phyloP scores from a whole-genome alignment of 768 basidiomycete genomes.

The Mycena sanguinolenta region DNA sequence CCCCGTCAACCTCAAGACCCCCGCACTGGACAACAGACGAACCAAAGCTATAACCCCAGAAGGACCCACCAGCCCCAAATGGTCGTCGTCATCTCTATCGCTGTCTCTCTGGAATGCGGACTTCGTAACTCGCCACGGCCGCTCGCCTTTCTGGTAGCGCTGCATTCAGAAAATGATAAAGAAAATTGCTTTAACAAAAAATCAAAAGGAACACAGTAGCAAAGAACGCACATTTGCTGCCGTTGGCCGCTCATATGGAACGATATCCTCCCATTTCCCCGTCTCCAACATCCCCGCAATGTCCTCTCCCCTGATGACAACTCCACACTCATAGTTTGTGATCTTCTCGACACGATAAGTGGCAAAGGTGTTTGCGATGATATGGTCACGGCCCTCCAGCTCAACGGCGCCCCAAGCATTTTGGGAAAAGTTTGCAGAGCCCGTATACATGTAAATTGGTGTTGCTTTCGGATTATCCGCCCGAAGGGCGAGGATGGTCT shows the following conservation, averaged over 20 bases:
- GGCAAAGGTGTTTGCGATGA: background rate
- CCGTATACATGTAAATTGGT: conserved; percentile 15
- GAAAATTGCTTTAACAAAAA: too few species aligned
- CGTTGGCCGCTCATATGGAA: conserved; percentile 17
- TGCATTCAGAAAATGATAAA: conserved; percentile 1
- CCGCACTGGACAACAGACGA: background rate
- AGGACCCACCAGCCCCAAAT: background rate
- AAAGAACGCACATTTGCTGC: conserved; percentile 3
- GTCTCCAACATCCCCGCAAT: conserved; percentile 25
- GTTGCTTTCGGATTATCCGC: background rate
- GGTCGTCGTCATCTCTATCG: background rate
- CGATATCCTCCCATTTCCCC: conserved; percentile 17
- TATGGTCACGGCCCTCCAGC: background rate
- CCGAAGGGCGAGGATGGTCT: conserved; percentile 15
- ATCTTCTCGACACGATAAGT: background rate
- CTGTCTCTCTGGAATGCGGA: background rate
- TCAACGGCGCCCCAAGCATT: conserved; percentile 12
- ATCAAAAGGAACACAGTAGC: too few species aligned
- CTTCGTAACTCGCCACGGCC: conserved; percentile 1
- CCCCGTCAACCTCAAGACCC: background rate
- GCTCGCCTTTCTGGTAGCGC: conserved; percentile 12
- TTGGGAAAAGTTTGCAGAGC: conserved; percentile 20
- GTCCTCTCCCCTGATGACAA: conserved; percentile 2
- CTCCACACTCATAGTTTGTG: conserved; percentile 17
- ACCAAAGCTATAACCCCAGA: background rate